Conservation (phyloP, 148 eudicot species). For the Fallopia convolvulus region DNA sequence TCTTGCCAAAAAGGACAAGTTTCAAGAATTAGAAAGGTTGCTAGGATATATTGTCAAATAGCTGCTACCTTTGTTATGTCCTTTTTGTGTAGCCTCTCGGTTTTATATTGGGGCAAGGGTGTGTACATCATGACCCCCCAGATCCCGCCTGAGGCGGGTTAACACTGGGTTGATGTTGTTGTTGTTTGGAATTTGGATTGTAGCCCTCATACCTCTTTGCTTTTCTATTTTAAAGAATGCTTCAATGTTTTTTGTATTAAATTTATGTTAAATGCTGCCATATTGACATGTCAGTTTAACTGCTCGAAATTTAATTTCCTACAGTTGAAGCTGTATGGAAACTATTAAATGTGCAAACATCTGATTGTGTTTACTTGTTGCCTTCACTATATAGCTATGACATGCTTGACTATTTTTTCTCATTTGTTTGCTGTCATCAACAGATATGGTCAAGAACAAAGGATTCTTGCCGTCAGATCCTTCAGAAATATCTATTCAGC, state of each 20-base stretch:
- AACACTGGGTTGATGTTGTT: too few species aligned
- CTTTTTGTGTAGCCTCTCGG: background rate
- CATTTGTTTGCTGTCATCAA: background rate
- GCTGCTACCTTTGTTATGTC: background rate
- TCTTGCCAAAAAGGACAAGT: background rate
- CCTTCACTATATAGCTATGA: background rate
- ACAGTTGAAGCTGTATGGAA: background rate
- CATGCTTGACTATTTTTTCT: background rate
- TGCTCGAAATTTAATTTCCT: background rate
- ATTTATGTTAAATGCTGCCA: background rate
- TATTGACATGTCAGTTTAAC: background rate
- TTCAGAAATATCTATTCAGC: constrained; percentile 67
- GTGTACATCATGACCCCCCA: too few species aligned
- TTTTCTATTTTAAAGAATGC: background rate
- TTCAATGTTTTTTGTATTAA: background rate
- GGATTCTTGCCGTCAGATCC: constrained; percentile 87
- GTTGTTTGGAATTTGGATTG: background rate
- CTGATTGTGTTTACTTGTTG: background rate
- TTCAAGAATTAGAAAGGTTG: background rate
- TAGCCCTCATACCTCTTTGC: background rate
- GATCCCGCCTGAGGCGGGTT: too few species aligned
- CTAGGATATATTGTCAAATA: background rate
- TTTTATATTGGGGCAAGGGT: too few species aligned
- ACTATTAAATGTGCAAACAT: background rate
- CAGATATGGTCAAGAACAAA: constrained; percentile 92